Base-by-base conservation (phyloP, 1,284 basidiomycete species). In the Uromyces viciae-fabae region DNA sequence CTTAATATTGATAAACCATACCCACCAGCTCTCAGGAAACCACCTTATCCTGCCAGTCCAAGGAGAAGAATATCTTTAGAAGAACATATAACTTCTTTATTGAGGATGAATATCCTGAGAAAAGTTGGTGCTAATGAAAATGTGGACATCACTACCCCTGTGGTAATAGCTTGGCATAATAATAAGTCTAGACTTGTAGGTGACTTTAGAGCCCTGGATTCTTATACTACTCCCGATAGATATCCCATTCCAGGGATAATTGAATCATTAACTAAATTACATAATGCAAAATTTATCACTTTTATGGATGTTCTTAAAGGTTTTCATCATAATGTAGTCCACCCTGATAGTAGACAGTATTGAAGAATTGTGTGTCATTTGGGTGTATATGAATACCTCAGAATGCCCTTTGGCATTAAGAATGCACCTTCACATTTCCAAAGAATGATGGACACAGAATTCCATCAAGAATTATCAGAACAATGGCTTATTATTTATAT, bases 101-200 rank as follows among this genome's bases (percentile, higher is more conserved):
- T 75, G 8, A 62, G 31, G 19, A 36, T 60, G 54, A 56, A 28
- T n/a, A n/a, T 62, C 15, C 25, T 75, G 2, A 38, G 73, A 33
- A 77, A 77, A 62, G 62, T 77, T 22, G 42, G 40, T 11, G 2
- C 36, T 3, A 68, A 68, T 68, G 75, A 68, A 40, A 49, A 49
- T 36, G 75, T 77, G 15, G 75, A 77, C 38, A 46, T 77, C 15
- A 77, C 75, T 28, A 77, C 60, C 7, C 74, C 56, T 2, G 74
- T 75, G 5, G 9, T 75, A 2, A 60, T 62, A 1, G 7, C 52
- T 14, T 68, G 43, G 8, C 42, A 66, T n/a, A 66, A 66, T 28
- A 38, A 56, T 19, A 75, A 75, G 25, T 46, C 62, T 14, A 77
- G 62, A 38, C 22, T 77, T n/a, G 40, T 56, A 33, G 25, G 60